Evolutionary conservation across 129 eudicot species (phyloP).

Genomic region (Glebionis coronaria): DNA sequence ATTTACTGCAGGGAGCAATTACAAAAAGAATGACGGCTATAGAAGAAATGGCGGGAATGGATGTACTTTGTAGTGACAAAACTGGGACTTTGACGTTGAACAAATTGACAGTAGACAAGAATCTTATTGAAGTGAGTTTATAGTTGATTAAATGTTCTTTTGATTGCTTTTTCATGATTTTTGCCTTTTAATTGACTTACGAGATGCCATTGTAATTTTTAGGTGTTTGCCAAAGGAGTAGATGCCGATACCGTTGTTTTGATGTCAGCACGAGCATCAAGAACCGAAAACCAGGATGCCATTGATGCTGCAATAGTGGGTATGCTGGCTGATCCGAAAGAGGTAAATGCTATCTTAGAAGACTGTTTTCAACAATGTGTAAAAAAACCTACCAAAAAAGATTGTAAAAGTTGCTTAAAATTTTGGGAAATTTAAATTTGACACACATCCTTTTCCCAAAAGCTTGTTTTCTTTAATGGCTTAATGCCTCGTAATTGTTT

Average conservation of each 20-base stretch:
- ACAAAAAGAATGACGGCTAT: constrained; percentile 99
- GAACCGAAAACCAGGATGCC: constrained; percentile 97
- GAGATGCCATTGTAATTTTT: constrained; percentile 5
- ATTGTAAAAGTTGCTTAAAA: neutral
- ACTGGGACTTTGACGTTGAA: constrained; percentile 95
- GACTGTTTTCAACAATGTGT: neutral
- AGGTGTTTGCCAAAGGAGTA: constrained; percentile 93
- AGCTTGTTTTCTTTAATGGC: neutral
- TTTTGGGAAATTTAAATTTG: neutral
- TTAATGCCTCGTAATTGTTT: neutral
- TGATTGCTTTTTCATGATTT: neutral
- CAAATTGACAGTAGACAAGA: constrained; percentile 96
- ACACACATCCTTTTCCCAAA: neutral
- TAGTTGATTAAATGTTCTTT: neutral
- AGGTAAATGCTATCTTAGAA: constrained; percentile 41
- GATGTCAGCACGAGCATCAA: constrained; percentile 98
- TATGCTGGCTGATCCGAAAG: constrained; percentile 97
- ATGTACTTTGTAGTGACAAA: constrained; percentile 98
- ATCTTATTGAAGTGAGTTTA: constrained; percentile 80
- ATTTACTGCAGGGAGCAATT: constrained; percentile 75
- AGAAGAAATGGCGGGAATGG: constrained; percentile 99
- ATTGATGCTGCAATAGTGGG: constrained; percentile 96
- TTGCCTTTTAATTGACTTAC: constrained; percentile 14
- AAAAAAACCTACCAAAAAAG: neutral
- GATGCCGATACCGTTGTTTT: constrained; percentile 92